Base-by-base conservation (phyloP, 2,329 filamentous ascomycete genomes). In the Dendrostoma leiphaemia region DNA sequence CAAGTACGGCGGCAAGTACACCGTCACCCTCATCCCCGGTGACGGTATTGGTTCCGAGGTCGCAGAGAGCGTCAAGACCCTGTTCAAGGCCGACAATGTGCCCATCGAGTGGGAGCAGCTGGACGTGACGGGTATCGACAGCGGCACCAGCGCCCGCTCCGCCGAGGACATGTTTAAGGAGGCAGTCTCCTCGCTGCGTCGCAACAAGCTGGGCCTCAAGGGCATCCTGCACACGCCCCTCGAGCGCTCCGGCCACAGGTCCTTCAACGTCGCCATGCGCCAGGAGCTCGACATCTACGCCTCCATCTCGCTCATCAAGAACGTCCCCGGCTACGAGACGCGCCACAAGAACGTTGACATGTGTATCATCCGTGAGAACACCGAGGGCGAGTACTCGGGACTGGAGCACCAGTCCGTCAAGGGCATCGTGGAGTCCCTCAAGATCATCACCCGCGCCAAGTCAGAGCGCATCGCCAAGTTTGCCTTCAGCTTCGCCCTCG, bases 221-320 rank as follows among this genome's bases (percentile, higher is more conserved):
- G 94, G 94, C 74, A 99, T 99, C 74, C 84, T 99, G 44, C 93
- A 97, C 83, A 99, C 94, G 24, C 94, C 94, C 63, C 90, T 99
- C 71, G 90, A 92, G 79, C 88, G 94, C 67, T 96, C 92, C 62
- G 94, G 94, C 67, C 94, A 99, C 83, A 91, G 96, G 78, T 96
- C 90, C 64, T 99, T 99, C 91, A 99, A 99, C 81, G 94, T 99
- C 65, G 94, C 94, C 67, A 87, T 99, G 74, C 91, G 94, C 68
- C 94, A 99, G 81, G 94, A 97, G 78, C 90, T 99, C 71, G 94
- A 99, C 78, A 97, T 99, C 76, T 99, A 97, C 79, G 94, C 94
- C 72, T 96, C 90, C 63, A 94, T 99, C 72, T 90, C 91, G 69
- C 83, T 97, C 64, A 92, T 99, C 83, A 97, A 97, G 88, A 99